phyloP scores from a whole-genome alignment of 148 eudicot species.

The Rhododendron williamsianum region DNA sequence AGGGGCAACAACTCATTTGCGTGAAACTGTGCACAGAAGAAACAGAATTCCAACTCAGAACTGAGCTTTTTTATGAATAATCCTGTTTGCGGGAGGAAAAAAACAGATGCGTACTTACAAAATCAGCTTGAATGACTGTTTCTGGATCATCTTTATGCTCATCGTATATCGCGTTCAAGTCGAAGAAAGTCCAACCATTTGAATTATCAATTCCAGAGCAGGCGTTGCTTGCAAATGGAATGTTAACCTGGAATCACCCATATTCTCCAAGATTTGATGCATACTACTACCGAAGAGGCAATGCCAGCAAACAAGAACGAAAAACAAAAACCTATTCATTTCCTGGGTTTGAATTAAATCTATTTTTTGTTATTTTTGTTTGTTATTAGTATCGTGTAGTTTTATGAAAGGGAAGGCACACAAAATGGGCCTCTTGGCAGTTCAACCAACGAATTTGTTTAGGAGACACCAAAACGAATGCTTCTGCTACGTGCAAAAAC shows the following conservation, averaged over 20 bases:
- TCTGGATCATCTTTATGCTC: constrained; percentile 43
- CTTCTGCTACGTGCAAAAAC: background rate
- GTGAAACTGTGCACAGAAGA: constrained; percentile 38
- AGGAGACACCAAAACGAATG: background rate
- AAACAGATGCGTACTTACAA: constrained; percentile 37
- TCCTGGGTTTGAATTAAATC: background rate
- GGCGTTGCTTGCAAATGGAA: constrained; percentile 56
- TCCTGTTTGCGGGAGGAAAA: background rate
- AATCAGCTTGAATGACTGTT: constrained; percentile 57
- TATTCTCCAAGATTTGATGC: background rate
- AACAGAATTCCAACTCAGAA: background rate
- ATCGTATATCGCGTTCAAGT: constrained; percentile 53
- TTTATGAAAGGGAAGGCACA: background rate
- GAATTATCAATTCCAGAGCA: constrained; percentile 50
- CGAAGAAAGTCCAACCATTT: constrained; percentile 64
- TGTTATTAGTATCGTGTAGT: background rate
- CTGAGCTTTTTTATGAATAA: background rate
- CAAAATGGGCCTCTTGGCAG: background rate
- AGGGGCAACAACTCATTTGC: constrained; percentile 62
- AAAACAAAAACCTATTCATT: background rate
- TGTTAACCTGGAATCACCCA: constrained; percentile 35
- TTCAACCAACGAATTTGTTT: background rate
- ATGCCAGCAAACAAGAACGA: background rate
- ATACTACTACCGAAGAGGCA: background rate
- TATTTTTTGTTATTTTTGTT: background rate